Conservation (phyloP, 352 stramenopile species). For the Globisporangium rhizosaccharum region DNA sequence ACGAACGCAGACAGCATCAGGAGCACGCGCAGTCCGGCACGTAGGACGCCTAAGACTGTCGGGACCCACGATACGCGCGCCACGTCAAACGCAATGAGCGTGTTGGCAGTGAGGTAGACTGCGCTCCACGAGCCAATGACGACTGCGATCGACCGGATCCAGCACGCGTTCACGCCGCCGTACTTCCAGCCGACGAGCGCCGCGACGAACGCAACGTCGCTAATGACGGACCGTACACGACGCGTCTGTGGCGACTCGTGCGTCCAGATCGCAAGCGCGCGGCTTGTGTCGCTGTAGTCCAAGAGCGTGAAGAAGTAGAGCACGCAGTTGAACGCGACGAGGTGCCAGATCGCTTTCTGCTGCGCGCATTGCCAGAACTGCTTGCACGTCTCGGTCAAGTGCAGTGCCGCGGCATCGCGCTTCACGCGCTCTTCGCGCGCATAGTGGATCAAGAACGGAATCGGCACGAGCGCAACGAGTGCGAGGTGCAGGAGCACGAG, state of each 20-base stretch:
- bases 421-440: slow-evolving; percentile 17
- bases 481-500: slow-evolving; percentile 19
- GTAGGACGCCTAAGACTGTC: slow-evolving; percentile 12
- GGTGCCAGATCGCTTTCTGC: slow-evolving; percentile 42
- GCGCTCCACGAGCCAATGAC: slow-evolving; percentile 15
- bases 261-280: slow-evolving; percentile 21
- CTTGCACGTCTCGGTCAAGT: slow-evolving; percentile 14
- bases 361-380: slow-evolving; percentile 22
- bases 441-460: slow-evolving; percentile 25
- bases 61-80: slow-evolving; percentile 22
- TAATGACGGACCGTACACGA: slow-evolving; percentile 17
- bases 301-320: slow-evolving; percentile 37
- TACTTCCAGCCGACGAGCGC: slow-evolving; percentile 19
- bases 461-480: slow-evolving; percentile 19
- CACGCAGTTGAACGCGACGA: slow-evolving; percentile 36
- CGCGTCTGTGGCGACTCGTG: slow-evolving; percentile 7
- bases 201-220: slow-evolving; percentile 19
- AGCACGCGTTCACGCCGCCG: slow-evolving; percentile 19
- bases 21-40: slow-evolving; percentile 20
- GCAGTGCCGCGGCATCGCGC: neutral
- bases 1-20: slow-evolving; percentile 30
- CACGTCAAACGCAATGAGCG: slow-evolving; percentile 22
- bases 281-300: slow-evolving; percentile 17
- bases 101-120: slow-evolving; percentile 8
- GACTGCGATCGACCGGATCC: slow-evolving; percentile 13